These are phyloP conservation scores for Cyclocybe cylindracea DNA, from an alignment of 768 basidiomycete species.

Conservation along the genomic window DNA sequence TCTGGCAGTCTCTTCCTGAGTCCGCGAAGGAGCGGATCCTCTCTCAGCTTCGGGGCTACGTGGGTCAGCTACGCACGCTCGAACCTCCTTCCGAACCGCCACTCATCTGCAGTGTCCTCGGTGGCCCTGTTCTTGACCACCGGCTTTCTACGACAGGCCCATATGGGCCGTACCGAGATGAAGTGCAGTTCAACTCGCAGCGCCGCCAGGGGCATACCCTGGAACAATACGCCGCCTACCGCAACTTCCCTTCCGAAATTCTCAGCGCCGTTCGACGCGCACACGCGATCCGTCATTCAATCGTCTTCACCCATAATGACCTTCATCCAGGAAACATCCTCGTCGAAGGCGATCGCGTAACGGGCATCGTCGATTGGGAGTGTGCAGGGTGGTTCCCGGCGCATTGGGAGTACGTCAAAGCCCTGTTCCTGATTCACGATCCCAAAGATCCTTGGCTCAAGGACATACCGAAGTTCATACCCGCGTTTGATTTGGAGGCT, in stretches of 20 bases:
- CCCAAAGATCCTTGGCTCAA: too few species aligned
- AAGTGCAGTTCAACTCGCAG: too few species aligned
- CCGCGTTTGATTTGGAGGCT: too few species aligned
- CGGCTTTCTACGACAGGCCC: too few species aligned
- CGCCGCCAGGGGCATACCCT: background rate
- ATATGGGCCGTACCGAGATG: too few species aligned
- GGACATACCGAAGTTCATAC: too few species aligned
- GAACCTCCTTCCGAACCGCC: background rate
- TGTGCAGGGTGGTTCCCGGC: constrained; percentile 6
- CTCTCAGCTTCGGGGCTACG: too few species aligned
- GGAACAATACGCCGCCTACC: background rate
- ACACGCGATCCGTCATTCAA: background rate
- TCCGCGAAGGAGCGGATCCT: too few species aligned
- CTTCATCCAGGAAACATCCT: constrained; percentile 2
- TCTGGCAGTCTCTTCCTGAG: too few species aligned
- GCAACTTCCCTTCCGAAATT: background rate
- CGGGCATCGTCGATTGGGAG: constrained; percentile 5
- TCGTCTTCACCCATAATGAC: constrained; percentile 6
- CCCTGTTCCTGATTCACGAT: too few species aligned
- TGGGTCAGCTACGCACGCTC: background rate
- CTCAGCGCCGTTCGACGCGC: background rate
- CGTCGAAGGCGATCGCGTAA: background rate
- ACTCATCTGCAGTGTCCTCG: background rate
- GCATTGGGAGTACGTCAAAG: constrained; percentile 4
- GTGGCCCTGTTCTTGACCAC: background rate